Evolutionary conservation across 2,329 filamentous ascomycete genomes (phyloP).

Genomic region (Ophiobolus disseminans): DNA sequence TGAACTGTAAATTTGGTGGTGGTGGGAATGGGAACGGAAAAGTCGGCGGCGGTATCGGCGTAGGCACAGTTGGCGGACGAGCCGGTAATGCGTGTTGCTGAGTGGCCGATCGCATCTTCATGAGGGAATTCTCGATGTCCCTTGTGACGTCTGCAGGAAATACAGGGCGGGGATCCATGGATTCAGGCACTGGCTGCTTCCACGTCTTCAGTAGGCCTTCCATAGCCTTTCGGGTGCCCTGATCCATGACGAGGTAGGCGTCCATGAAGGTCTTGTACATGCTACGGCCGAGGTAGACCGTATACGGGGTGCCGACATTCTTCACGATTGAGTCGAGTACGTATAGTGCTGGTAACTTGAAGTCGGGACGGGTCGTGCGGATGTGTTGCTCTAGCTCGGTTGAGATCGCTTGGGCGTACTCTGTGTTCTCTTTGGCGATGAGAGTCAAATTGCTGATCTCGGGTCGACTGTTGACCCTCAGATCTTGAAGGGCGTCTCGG

Average conservation of each 20-base stretch:
- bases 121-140: constrained; percentile 91
- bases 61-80: constrained; percentile 50
- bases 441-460: constrained; percentile 98
- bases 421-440: constrained; percentile 96
- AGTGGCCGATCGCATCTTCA: constrained; percentile 75
- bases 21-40: constrained; percentile 39
- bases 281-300: constrained; percentile 89
- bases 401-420: constrained; percentile 92
- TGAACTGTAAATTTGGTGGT: constrained; percentile 38
- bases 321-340: constrained; percentile 98
- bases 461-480: constrained; percentile 87
- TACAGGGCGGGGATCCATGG: constrained; percentile 88
- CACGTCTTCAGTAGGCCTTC: constrained; percentile 98
- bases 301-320: constrained; percentile 97
- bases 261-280: constrained; percentile 97
- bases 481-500: constrained; percentile 87
- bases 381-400: constrained; percentile 92
- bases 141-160: constrained; percentile 86
- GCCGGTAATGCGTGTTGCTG: constrained; percentile 57
- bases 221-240: constrained; percentile 83
- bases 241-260: constrained; percentile 88
- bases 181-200: constrained; percentile 96
- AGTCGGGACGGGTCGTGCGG: constrained; percentile 82
- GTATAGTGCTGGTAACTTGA: constrained; percentile 95
- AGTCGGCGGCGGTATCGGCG: constrained; percentile 37